Evolutionary conservation across 805 yeast genomes (phyloP).

Genomic region (Saccharomycopsis fodiens): DNA sequence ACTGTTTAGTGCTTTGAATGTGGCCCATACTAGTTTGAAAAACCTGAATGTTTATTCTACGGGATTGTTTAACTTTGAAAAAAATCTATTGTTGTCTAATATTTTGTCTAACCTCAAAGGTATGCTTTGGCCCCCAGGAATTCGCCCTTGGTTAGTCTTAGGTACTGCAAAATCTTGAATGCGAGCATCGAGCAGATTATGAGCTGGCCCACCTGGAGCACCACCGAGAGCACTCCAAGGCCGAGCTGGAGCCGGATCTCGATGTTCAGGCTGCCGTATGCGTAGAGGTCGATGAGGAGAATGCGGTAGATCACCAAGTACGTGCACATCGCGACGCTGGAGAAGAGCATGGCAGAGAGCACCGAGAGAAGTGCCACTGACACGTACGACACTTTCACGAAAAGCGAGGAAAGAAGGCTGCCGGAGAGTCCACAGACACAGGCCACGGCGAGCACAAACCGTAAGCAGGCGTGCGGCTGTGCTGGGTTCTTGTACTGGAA

Average conservation of each 20-base stretch:
- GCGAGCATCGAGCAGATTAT: not conserved
- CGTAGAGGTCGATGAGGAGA: not conserved
- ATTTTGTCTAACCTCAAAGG: too few relatives aligned
- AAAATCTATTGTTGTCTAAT: too few relatives aligned
- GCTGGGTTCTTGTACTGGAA: not conserved
- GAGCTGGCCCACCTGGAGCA: not conserved
- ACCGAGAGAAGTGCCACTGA: not conserved
- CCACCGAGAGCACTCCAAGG: not conserved
- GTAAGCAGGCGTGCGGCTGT: not conserved
- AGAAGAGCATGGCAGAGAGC: not conserved
- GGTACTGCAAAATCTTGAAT: not conserved
- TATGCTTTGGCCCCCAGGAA: too few relatives aligned
- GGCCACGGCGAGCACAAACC: not conserved
- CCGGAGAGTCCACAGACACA: not conserved
- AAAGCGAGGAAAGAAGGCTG: not conserved
- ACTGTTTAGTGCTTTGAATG: too few relatives aligned
- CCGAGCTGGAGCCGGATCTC: constrained; percentile 10
- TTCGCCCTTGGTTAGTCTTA: not conserved
- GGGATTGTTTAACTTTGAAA: too few relatives aligned
- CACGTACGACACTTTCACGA: not conserved
- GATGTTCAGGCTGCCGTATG: constrained; percentile 1
- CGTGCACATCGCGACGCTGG: not conserved
- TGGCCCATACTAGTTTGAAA: too few relatives aligned
- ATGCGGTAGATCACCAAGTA: not conserved
- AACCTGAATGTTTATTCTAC: too few relatives aligned